Percentiles rank a stretch among this genome's conserved stretches.
Conservation (phyloP, 2,329 filamentous ascomycete genomes). For the Teratosphaeriaceae sp. region DNA sequence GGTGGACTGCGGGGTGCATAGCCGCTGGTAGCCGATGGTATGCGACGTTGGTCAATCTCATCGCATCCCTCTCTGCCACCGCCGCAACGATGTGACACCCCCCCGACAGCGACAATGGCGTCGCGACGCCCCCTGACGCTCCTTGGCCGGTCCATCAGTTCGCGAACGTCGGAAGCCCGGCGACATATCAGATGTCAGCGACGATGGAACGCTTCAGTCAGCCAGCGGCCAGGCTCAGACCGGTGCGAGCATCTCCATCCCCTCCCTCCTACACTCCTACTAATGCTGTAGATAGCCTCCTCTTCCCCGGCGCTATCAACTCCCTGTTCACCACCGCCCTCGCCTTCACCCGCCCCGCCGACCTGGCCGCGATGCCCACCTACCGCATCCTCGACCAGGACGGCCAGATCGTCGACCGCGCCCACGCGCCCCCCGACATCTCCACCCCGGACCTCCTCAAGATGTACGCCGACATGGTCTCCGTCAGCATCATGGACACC, state of each 20-base stretch:
- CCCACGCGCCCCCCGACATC: conserved; percentile 60
- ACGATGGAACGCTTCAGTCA: conserved; percentile 48
- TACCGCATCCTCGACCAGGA: conserved; percentile 90
- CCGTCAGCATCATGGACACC: conserved; percentile 80
- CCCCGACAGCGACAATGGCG: conserved; percentile 2
- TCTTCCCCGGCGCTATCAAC: conserved; percentile 91
- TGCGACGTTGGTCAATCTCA: neutral
- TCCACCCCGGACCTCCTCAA: conserved; percentile 53
- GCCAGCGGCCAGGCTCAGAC: conserved; percentile 53
- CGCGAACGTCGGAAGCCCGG: neutral
- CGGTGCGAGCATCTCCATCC: conserved; percentile 39
- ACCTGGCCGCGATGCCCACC: conserved; percentile 72
- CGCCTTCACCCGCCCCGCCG: conserved; percentile 67
- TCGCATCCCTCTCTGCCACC: neutral
- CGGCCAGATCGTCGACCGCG: conserved; percentile 71
- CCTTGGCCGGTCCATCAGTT: neutral
- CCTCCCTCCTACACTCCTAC: conserved; percentile 1
- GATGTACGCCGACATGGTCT: conserved; percentile 60
- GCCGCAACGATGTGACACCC: neutral
- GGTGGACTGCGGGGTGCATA: neutral
- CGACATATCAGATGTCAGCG: conserved; percentile 16
- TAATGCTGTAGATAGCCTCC: conserved; percentile 44
- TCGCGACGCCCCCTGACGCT: neutral
- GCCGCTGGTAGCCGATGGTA: neutral
- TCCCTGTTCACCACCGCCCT: conserved; percentile 82